Base-by-base conservation (phyloP, 192 early-diverging fungal genomes). In the Backusella australiensis region DNA sequence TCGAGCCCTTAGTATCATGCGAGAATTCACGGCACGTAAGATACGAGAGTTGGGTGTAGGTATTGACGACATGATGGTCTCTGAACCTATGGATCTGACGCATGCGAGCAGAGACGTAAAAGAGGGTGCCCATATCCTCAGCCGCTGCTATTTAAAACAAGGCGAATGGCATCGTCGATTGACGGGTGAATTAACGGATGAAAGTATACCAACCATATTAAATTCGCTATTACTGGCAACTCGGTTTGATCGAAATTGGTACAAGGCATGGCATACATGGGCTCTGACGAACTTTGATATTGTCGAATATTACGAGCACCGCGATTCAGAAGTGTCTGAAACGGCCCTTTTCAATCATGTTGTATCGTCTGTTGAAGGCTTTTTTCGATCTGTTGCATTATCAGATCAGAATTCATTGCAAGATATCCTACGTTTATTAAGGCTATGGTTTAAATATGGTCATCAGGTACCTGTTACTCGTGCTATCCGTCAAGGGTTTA, bases 241-340 rank as follows among this genome's bases (percentile, higher is more conserved):
- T 9, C 90, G 93, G 38, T 91, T 94, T 84, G 96, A 97, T 82
- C 86, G 86, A 81, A 88, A 94, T 44, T 98, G 95, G 94, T 98
- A 99, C 86, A 98, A 91, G 74, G 97, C 96, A 19, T 99, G 97
- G 96, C 97, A 99, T 76, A 89, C 93, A n/a, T 97, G 96, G 93
- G 97, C 96, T 14, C 80, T 97, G n/a, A 89, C 93, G 26, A 97
- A 97, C 78, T 94, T 94, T 78, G 95, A 99, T 78, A 93, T 92
- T 35, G 87, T 96, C 71, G 87, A 88, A 8, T 89, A 92, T 79
- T 87, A 93, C 72, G 91, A 93, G 52, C 89, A 92, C 80, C 75
- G 86, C 11, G 79, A 73, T 38, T 76, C 21, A 1, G 56, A 73
- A 29, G 35, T 78, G 17, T 75, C 81, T 38, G 63, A 84, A 35